Conservation (phyloP, 441 rosid genomes). For the Corymbia citriodora region DNA sequence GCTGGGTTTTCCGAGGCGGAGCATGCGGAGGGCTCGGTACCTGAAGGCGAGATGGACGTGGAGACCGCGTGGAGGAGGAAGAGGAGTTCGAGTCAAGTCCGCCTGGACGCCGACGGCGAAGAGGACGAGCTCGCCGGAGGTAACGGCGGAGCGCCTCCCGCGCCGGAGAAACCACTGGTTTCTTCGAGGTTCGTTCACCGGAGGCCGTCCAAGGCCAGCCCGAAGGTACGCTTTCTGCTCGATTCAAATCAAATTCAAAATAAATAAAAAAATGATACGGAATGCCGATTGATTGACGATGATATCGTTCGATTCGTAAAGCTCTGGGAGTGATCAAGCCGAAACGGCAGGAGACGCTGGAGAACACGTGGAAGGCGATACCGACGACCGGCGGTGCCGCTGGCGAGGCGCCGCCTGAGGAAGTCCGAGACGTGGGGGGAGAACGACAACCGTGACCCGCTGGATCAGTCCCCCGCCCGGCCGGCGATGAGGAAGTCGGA, state of each 20-base stretch:
- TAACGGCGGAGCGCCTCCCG: not conserved
- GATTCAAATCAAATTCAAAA: not conserved
- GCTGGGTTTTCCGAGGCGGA: not conserved
- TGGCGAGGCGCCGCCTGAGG: conserved; percentile 8
- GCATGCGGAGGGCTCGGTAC: not conserved
- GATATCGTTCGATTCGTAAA: not conserved
- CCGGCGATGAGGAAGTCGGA: conserved; percentile 6
- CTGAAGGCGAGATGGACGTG: not conserved
- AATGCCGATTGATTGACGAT: not conserved
- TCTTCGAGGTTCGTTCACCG: conserved; percentile 4
- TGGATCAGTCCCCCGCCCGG: not conserved
- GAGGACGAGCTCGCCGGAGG: not conserved
- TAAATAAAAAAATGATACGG: fast-evolving
- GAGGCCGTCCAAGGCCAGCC: not conserved
- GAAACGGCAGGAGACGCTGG: conserved; percentile 5
- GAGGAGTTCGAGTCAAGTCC: conserved; percentile 27
- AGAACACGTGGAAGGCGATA: conserved; percentile 15
- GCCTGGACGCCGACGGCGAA: conserved; percentile 25
- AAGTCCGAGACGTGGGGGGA: conserved; percentile 2
- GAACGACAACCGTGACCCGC: not conserved
- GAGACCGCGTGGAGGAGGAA: conserved; percentile 3
- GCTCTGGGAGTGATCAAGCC: conserved; percentile 7
- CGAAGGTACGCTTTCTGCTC: conserved; percentile 1
- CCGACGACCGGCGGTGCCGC: conserved; percentile 6
- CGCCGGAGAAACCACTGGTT: conserved; percentile 12